phyloP scores from a whole-genome alignment of 805 yeast genomes.

The Teunomyces gatunensis region DNA sequence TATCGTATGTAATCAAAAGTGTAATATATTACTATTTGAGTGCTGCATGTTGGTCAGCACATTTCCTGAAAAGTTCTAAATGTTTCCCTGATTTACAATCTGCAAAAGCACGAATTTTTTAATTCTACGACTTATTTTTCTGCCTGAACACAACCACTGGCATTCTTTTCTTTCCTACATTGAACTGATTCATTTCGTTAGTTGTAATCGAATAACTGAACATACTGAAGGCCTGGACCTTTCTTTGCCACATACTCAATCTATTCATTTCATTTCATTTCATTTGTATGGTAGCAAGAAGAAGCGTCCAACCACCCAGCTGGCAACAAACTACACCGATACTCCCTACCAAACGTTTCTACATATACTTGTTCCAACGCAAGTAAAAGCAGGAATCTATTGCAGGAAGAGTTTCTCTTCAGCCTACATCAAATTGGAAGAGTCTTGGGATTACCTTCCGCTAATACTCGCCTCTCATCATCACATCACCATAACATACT shows the following conservation, averaged over 20 bases:
- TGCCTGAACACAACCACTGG: neutral
- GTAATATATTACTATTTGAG: too few species aligned
- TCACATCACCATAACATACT: neutral
- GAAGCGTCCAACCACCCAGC: neutral
- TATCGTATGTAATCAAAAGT: too few species aligned
- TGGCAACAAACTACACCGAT: neutral
- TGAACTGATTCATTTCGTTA: neutral
- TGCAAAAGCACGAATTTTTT: conserved; percentile 1
- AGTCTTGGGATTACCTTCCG: too few species aligned
- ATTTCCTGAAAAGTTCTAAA: neutral
- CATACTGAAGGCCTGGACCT: neutral
- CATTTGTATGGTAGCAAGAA: neutral
- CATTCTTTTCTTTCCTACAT: conserved; percentile 2
- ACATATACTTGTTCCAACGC: neutral
- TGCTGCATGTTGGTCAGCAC: too few species aligned
- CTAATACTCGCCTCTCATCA: too few species aligned
- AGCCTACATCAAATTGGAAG: neutral
- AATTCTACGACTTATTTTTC: neutral
- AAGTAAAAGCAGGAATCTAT: too few species aligned
- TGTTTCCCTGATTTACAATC: neutral
- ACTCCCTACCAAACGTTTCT: neutral
- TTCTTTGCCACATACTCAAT: neutral
- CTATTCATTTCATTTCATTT: neutral
- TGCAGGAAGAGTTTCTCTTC: neutral
- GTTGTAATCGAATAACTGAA: neutral